Conservation (phyloP, 1,284 basidiomycete genomes). For the Agaricales sp. region DNA sequence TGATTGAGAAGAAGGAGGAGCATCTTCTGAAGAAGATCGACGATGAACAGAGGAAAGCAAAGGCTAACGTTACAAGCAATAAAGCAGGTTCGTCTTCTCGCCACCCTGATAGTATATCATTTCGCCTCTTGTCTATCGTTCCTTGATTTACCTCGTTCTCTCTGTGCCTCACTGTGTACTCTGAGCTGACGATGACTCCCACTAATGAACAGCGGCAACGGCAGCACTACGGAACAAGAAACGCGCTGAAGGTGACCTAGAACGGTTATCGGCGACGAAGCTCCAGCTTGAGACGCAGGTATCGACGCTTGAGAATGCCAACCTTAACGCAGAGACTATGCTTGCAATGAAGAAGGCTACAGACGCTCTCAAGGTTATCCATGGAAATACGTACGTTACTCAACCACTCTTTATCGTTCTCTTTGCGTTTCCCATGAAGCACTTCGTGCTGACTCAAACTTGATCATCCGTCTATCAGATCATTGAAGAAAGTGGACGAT, state of each 20-base stretch:
- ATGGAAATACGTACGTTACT: slow-evolving; percentile 75
- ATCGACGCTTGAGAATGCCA: slow-evolving; percentile 95
- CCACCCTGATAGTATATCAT: slow-evolving; percentile 5
- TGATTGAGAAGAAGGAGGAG: slow-evolving; percentile 99
- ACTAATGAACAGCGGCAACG: slow-evolving; percentile 55
- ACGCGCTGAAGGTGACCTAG: slow-evolving; percentile 81
- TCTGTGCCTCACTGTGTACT: background rate
- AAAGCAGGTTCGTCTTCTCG: slow-evolving; percentile 69
- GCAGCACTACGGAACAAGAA: slow-evolving; percentile 96
- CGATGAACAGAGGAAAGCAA: slow-evolving; percentile 88
- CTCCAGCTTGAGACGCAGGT: slow-evolving; percentile 96
- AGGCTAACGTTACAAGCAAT: slow-evolving; percentile 88
- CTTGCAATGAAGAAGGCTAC: slow-evolving; percentile 95
- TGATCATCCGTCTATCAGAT: slow-evolving; percentile 45
- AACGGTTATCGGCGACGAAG: slow-evolving; percentile 78
- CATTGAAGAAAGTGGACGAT: slow-evolving; percentile 85
- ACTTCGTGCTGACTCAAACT: too few relatives aligned
- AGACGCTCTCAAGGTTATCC: slow-evolving; percentile 86
- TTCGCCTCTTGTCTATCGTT: slow-evolving; percentile 8
- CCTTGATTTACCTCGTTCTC: slow-evolving; percentile 1
- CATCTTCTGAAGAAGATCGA: slow-evolving; percentile 95
- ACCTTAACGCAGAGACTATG: slow-evolving; percentile 98
- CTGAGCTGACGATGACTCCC: background rate
- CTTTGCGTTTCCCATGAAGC: background rate
- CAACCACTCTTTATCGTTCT: background rate